Base-by-base conservation (phyloP, 768 basidiomycete genomes). In the Ephemerocybe angulata region DNA sequence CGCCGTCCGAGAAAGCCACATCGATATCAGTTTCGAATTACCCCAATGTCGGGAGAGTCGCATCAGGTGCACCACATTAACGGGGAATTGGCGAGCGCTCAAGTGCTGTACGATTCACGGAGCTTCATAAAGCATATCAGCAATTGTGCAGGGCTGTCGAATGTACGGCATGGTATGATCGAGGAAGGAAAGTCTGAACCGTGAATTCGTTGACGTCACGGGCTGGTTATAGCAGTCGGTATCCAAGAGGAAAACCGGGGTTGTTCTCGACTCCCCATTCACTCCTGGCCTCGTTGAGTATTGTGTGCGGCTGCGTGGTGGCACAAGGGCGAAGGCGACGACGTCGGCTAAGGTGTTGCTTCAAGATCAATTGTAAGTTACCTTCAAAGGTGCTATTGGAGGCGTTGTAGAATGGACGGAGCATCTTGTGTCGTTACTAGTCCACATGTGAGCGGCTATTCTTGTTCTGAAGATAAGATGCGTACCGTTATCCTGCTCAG, bases 161-260 rank as follows among this genome's bases (percentile, higher is more conserved):
- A 10, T 8, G 17, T 35, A 35, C 33, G 33, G 33, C 33, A 35
- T 27, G 43, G 21, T 42, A 22, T 12, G 43, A 46, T 8, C 22
- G 21, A 24, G 25, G 29, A 50, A 50, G 48, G 48, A 29, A 50
- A 50, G 48, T 50, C 13, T 22, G 48, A 50, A 15, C 48, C 48
- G 48, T 33, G 8, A 50, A 35, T 50, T 5, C 15, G 19, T 35
- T 50, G 48, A 50, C 48, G 48, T 50, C 48, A 50, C n/a, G 27
- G 29, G 4, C 29, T 50, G 15, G 12, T 50, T 50, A 33, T 50
- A 24, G 48, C 10, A 50, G 48, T 50, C 48, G 46, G 48, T 29
- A 22, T 31, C 48, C 48, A 31, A 50, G 29, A 22, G 48, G 31
- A 33, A 31, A 50, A 19, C 31, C 31, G 48, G 48, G 48, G 48